A percentile compares a stretch with the other conserved stretches of the same genome.
Conservation (phyloP, 495 filamentous ascomycete species). For the Trichoderma gamsii region DNA sequence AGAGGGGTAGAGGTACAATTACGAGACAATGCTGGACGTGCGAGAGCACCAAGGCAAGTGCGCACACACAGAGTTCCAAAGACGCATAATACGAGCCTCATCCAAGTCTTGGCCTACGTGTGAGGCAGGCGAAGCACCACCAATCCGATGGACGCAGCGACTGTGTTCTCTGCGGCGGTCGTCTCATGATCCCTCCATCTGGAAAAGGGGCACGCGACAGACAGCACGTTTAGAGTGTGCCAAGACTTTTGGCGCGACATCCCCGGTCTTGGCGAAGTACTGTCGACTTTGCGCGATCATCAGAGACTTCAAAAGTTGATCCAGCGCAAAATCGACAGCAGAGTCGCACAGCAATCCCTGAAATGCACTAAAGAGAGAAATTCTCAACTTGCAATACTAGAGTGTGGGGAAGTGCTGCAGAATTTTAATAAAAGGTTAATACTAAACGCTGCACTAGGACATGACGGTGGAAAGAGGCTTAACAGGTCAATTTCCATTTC, state of each 20-base stretch:
- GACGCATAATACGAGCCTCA: neutral
- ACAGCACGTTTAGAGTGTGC: neutral
- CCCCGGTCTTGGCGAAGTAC: neutral
- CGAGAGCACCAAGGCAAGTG: neutral
- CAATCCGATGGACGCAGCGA: neutral
- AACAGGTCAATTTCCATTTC: too few relatives aligned
- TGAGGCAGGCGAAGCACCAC: neutral
- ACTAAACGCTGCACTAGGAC: too few relatives aligned
- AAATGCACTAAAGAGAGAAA: too few relatives aligned
- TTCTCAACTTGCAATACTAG: too few relatives aligned
- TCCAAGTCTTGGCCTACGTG: neutral
- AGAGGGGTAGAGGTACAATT: too few relatives aligned
- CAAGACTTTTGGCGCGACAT: neutral
- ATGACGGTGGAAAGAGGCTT: too few relatives aligned
- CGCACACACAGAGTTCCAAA: neutral
- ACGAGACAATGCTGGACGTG: too few relatives aligned
- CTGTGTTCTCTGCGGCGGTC: neutral
- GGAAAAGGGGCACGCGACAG: conserved; percentile 13
- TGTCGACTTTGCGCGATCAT: neutral
- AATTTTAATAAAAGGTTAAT: too few relatives aligned
- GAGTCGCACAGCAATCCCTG: neutral
- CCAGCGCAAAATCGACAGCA: too few relatives aligned
- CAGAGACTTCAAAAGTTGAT: too few relatives aligned
- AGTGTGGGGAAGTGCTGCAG: too few relatives aligned
- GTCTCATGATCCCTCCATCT: conserved; percentile 6